A percentile compares a stretch with the other conserved stretches of the same genome.
Evolutionary conservation across 345 rosid genomes (phyloP).

Genomic region (Populus nigra): DNA sequence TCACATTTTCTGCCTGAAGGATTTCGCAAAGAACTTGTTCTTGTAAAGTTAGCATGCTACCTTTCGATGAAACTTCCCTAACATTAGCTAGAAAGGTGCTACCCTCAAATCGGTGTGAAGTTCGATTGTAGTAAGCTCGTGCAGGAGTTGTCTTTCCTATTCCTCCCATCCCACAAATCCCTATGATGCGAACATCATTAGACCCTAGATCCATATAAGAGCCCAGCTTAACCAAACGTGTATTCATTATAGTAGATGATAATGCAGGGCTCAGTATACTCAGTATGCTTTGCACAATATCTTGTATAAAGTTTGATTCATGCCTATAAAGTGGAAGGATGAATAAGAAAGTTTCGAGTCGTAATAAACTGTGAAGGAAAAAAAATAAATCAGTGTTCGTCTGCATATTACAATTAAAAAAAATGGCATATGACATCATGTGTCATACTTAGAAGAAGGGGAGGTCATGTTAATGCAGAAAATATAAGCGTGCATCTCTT

Average conservation of each 20-base stretch:
- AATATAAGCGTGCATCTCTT: no score
- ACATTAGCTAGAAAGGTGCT: not conserved
- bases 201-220: not conserved
- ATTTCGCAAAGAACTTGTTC: slow-evolving; percentile 7
- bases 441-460: no score
- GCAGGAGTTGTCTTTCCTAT: not conserved
- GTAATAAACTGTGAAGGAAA: no score
- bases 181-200: not conserved
- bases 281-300: no score
- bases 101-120: not conserved
- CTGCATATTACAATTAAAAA: no score
- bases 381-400: no score
- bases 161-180: not conserved
- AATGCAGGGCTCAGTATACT: no score
- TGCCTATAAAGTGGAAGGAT: no score
- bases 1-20: not conserved
- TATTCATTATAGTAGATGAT: not conserved
- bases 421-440: no score
- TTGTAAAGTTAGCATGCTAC: not conserved
- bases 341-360: no score
- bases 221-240: not conserved
- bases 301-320: no score
- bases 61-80: not conserved
- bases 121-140: not conserved
- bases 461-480: no score